A percentile compares a stretch with the other conserved stretches of the same genome.
These are phyloP conservation scores for Chlamydomonas urium DNA, from an alignment of 139 green algal genomes.

Conservation along the genomic window DNA sequence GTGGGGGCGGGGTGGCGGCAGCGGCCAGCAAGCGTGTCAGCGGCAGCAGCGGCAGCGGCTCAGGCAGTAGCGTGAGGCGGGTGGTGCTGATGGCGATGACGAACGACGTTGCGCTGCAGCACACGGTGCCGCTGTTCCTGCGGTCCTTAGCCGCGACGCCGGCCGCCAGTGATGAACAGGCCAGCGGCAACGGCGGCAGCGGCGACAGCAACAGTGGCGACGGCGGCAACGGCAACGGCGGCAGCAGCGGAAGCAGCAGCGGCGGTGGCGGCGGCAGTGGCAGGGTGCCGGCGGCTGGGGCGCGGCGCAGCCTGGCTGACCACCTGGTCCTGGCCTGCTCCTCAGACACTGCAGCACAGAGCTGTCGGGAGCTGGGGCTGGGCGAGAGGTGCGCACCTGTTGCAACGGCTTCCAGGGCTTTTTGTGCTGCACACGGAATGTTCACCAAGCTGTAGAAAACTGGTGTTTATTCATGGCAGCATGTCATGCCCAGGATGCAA, in stretches of 20 bases:
- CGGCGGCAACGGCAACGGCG: too few relatives aligned
- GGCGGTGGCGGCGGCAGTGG: too few relatives aligned
- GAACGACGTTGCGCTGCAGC: slow-evolving; percentile 17
- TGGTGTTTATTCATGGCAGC: too few relatives aligned
- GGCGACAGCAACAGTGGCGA: neutral
- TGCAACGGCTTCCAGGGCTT: too few relatives aligned
- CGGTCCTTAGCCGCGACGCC: neutral
- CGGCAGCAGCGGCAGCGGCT: neutral
- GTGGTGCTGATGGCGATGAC: slow-evolving; percentile 24
- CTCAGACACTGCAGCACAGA: neutral
- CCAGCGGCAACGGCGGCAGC: neutral
- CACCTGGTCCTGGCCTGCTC: slow-evolving; percentile 12
- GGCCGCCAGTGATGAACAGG: neutral
- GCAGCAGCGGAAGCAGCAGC: too few relatives aligned
- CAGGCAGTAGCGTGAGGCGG: neutral
- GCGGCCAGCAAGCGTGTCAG: neutral
- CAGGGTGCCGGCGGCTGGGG: neutral
- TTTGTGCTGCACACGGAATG: too few relatives aligned
- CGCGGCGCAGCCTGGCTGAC: slow-evolving; percentile 1
- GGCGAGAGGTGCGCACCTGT: slow-evolving; percentile 3
- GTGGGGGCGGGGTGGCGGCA: neutral
- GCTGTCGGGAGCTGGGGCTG: neutral
- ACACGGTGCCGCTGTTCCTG: slow-evolving; percentile 18
- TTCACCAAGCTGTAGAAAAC: too few relatives aligned
- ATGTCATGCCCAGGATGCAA: too few relatives aligned